Conservation (phyloP, 306 rosid genomes). For the Castanea mollissima region DNA sequence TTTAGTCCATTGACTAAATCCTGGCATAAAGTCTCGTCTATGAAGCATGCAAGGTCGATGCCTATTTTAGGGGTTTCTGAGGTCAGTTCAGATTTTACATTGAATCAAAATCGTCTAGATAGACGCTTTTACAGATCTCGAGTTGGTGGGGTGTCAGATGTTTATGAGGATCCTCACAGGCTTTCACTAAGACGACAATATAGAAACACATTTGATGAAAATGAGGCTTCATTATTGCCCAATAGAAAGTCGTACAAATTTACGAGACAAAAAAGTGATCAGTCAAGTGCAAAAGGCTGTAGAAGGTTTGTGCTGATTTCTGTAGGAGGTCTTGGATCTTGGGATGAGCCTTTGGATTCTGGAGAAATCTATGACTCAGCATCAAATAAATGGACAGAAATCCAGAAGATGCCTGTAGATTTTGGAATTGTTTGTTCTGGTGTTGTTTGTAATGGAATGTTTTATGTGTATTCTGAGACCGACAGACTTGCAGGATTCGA, state of each 20-base stretch:
- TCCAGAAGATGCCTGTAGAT: constrained; percentile 73
- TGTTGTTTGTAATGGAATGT: constrained; percentile 77
- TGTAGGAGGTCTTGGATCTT: constrained; percentile 90
- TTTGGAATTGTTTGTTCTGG: constrained; percentile 83
- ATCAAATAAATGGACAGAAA: constrained; percentile 91
- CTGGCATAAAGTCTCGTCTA: constrained; percentile 86
- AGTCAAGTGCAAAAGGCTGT: constrained; percentile 48
- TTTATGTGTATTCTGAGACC: constrained; percentile 87
- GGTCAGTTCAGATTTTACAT: constrained; percentile 65
- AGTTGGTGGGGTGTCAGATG: constrained; percentile 78
- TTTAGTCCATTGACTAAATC: constrained; percentile 90
- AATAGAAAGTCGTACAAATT: constrained; percentile 68
- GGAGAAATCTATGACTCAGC: constrained; percentile 88
- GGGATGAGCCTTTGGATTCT: constrained; percentile 96
- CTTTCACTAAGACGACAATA: constrained; percentile 81
- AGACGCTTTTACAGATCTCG: constrained; percentile 70
- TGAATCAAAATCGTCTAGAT: constrained; percentile 68
- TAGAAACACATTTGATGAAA: constrained; percentile 57
- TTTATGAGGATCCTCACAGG: constrained; percentile 98
- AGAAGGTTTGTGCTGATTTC: constrained; percentile 79
- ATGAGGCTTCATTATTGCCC: constrained; percentile 49
- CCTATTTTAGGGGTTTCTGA: constrained; percentile 83
- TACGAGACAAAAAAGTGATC: constrained; percentile 69
- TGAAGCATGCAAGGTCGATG: constrained; percentile 84
- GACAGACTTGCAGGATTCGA: constrained; percentile 89